phyloP scores from a whole-genome alignment of 768 basidiomycete genomes.

The Rossbeevera mucosa region DNA sequence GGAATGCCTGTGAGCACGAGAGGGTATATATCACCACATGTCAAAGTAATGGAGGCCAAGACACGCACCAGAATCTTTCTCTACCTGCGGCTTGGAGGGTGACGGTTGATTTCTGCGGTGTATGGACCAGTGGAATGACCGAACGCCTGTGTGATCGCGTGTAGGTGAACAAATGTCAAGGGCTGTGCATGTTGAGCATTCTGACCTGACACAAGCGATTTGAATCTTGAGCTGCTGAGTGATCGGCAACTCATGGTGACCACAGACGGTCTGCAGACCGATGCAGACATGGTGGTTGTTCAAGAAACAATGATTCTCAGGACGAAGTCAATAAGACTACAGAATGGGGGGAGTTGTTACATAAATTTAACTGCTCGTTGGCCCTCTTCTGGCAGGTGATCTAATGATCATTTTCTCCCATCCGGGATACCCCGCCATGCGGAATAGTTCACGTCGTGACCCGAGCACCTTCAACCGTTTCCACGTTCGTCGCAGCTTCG shows the following conservation, averaged over 20 bases:
- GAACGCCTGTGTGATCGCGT: conserved; percentile 17
- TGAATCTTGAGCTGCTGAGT: conserved; percentile 13
- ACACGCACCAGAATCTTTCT: conserved; percentile 25
- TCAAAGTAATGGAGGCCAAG: background rate
- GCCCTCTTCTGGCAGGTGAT: conserved; percentile 4
- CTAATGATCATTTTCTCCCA: background rate
- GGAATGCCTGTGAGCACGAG: conserved; percentile 41
- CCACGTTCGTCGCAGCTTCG: conserved; percentile 3
- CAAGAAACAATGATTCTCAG: conserved; percentile 20
- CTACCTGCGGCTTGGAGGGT: conserved; percentile 10
- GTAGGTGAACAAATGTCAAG: background rate
- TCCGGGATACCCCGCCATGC: conserved; percentile 15
- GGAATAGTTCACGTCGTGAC: background rate
- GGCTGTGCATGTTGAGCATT: background rate
- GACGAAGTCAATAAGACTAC: conserved; percentile 1
- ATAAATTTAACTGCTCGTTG: conserved; percentile 20
- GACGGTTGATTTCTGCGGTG: conserved; percentile 20
- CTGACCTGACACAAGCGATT: conserved; percentile 24
- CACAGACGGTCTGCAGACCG: conserved; percentile 29
- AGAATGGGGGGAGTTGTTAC: conserved; percentile 18
- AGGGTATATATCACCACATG: background rate
- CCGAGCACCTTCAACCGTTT: background rate
- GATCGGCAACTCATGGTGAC: conserved; percentile 22
- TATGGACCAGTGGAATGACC: conserved; percentile 30
- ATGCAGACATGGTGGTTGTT: conserved; percentile 28